Conservation (phyloP, 2,329 filamentous ascomycete species). For the Fusarium sp. region DNA sequence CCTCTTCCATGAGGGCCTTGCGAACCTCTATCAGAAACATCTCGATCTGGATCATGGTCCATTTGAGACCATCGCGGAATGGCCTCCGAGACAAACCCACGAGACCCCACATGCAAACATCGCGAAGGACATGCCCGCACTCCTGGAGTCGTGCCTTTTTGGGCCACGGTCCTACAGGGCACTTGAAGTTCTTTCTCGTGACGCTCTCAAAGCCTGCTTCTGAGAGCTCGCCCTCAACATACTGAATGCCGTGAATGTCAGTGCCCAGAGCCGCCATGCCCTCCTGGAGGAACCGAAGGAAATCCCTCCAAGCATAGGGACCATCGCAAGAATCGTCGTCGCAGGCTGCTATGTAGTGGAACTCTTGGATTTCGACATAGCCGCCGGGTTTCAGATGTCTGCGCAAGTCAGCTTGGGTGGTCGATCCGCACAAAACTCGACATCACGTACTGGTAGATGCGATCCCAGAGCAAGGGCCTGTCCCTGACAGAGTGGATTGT, state of each 20-base stretch:
- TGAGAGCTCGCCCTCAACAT: conserved; percentile 51
- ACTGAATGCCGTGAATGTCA: conserved; percentile 55
- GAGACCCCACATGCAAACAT: conserved; percentile 56
- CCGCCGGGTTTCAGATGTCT: conserved; percentile 66
- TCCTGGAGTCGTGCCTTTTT: conserved; percentile 55
- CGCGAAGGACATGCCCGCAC: conserved; percentile 60
- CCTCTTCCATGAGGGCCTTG: conserved; percentile 52
- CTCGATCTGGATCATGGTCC: conserved; percentile 57
- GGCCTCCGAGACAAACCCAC: conserved; percentile 54
- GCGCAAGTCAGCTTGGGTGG: not conserved
- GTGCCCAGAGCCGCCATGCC: conserved; percentile 57
- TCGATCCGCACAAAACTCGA: not conserved
- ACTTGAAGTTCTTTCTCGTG: conserved; percentile 57
- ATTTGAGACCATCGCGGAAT: conserved; percentile 54
- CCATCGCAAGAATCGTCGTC: conserved; percentile 59
- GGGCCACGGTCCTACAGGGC: conserved; percentile 63
- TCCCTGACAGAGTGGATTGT: conserved; percentile 59
- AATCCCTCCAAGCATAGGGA: conserved; percentile 62
- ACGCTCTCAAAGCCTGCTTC: conserved; percentile 58
- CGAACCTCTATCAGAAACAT: conserved; percentile 58
- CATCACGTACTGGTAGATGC: conserved; percentile 55
- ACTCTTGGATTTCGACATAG: conserved; percentile 63
- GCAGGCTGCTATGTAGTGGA: conserved; percentile 55
- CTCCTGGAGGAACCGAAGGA: conserved; percentile 54
- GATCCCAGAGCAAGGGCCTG: conserved; percentile 54